Percentiles rank a stretch among this genome's conserved stretches.
phyloP scores from a whole-genome alignment of 192 early-diverging fungal genomes.

The Backusella morwellensis region DNA sequence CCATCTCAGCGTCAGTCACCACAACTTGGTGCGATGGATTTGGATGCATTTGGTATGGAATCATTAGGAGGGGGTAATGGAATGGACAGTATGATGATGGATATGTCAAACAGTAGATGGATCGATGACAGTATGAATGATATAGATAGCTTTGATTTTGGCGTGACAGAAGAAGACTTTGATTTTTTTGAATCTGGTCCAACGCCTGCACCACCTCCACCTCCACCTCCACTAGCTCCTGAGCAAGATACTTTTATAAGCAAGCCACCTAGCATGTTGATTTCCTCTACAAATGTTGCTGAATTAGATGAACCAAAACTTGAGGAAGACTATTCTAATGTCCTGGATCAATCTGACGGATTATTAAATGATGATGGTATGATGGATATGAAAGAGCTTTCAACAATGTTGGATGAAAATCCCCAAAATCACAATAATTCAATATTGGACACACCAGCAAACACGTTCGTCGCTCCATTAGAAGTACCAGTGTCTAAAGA shows the following conservation, averaged over 20 bases:
- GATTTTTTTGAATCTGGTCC: conserved; percentile 34
- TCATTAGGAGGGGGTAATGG: conserved; percentile 10
- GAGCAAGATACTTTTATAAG: background rate
- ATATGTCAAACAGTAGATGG: conserved; percentile 25
- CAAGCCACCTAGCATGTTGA: background rate
- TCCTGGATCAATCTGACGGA: background rate
- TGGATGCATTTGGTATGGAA: background rate
- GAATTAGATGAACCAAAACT: background rate
- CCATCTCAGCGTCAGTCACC: background rate
- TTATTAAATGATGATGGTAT: background rate
- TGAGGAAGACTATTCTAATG: background rate
- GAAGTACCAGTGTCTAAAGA: background rate
- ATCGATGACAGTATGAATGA: conserved; percentile 26
- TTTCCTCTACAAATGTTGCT: background rate
- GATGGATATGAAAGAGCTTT: background rate
- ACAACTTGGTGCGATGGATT: background rate
- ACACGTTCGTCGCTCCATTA: background rate
- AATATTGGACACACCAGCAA: background rate
- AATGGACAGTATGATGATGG: conserved; percentile 23
- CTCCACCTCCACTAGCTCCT: background rate
- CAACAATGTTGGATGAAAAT: background rate
- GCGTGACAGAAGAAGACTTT: conserved; percentile 43
- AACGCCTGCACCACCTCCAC: background rate
- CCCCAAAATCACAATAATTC: background rate
- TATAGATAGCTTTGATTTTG: conserved; percentile 34